Evolutionary conservation across 306 rosid genomes (phyloP), one percentile per base, ranked within the genome.

Genomic region (Neltuma alba): DNA sequence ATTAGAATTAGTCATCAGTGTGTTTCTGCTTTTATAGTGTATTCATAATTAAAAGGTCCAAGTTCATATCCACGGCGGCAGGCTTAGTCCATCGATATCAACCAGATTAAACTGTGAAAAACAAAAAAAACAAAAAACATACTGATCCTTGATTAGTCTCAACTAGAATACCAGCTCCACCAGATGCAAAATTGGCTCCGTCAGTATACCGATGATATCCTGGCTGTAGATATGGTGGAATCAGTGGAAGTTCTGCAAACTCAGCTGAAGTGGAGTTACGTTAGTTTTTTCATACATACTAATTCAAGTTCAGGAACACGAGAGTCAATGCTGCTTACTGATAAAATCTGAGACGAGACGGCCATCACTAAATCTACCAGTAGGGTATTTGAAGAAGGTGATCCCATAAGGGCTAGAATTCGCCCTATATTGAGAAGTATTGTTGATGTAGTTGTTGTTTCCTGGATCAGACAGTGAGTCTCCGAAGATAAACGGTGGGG

Each of bases 341-440:
- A 86, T 70, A 71, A 86, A 88, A 82, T 27, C 78, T 13, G 88
- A 88, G 28, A 88, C 2, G 0, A 84, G 4, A 9, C 88, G 87
- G 7, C 94, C 91, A 54, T 88, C 86, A 4, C 79, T 82, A 57
- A 69, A 81, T 79, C 94, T 77, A 0, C 94, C 94, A 3, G 77
- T 48, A 7, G 90, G 87, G 52, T 41, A 79, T 4, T 84, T 81
- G 75, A 86, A 90, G 83, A 82, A 88, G 81, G 87, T 84, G 28
- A 82, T 70, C 2, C 90, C 94, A 23, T 90, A 88, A 2, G 94
- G 94, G 5, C 8, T 9, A 34, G 47, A 80, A 45, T 83, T 86
- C 6, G 86, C 84, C 16, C 33, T n/a, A 8, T n/a, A n/a, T 0
- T 0, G 72, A 57, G 14, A 8, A 55, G 31, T 10, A 2, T 77